Percentiles rank a stretch among this genome's conserved stretches.
Conservation (phyloP, 805 yeast genomes). For the Pachysolen tannophilus region DNA sequence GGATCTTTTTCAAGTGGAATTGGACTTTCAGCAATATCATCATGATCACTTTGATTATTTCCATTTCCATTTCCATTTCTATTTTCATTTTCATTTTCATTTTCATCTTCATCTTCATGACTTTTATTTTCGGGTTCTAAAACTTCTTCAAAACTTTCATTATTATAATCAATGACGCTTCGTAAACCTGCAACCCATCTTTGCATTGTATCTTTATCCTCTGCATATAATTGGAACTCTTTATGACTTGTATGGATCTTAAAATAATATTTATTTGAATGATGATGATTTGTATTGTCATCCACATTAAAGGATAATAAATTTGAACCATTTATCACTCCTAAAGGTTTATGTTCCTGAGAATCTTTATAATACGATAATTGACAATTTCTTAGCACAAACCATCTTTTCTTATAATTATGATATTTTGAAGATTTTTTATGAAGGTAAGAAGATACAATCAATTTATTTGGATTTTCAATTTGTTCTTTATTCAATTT, state of each 20-base stretch:
- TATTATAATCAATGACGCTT: slow-evolving; percentile 10
- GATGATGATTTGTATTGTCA: slow-evolving; percentile 8
- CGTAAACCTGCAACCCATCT: slow-evolving; percentile 8
- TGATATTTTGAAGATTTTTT: slow-evolving; percentile 26
- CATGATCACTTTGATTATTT: not conserved
- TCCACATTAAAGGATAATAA: slow-evolving; percentile 14
- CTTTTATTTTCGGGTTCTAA: slow-evolving; percentile 1
- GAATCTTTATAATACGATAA: slow-evolving; percentile 31
- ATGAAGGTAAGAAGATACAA: slow-evolving; percentile 21
- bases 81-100: not conserved
- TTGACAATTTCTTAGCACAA: slow-evolving; percentile 29
- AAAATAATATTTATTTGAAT: slow-evolving; percentile 5
- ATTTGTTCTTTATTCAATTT: not conserved
- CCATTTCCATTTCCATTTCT: not conserved
- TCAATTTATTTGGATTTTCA: slow-evolving; percentile 13
- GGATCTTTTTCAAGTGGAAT: not conserved
- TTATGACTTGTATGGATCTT: slow-evolving; percentile 8
- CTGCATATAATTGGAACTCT: slow-evolving; percentile 12
- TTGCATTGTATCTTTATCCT: slow-evolving; percentile 8
- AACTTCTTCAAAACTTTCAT: slow-evolving; percentile 11
- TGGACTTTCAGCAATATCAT: not conserved
- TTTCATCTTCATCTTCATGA: not conserved
- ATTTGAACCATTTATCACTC: slow-evolving; percentile 21
- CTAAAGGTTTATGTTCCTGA: slow-evolving; percentile 28
- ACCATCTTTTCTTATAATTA: slow-evolving; percentile 32